Base-by-base conservation (phyloP, 768 basidiomycete species). In the Tremella mesenterica region DNA sequence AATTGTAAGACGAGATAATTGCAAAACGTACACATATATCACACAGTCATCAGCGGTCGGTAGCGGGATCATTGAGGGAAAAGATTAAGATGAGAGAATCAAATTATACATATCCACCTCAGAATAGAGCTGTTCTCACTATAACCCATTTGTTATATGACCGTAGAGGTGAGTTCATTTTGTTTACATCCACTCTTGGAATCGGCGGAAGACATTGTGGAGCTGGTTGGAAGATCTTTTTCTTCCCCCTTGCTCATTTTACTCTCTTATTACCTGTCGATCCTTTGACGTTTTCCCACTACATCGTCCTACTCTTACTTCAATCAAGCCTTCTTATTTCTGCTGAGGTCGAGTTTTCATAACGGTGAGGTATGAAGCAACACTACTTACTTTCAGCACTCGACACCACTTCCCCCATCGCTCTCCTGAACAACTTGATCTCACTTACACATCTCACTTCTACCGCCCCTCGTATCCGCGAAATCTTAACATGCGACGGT, bases 401-500 rank as follows among this genome's bases (percentile, higher is more conserved):
- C 46, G 73, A 75, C 33, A 75, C 76, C 45, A 73, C 71, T 31
- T 71, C 74, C 8, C 68, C 75, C 13, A 61, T 76, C 6, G 71
- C 80, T 0, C 77, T 90, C 36, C 83, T 92, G 77, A 95, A 95
- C 77, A 96, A 92, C 34, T 83, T 96, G 48, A 90, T 88, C 27
- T 90, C 95, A 76, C 85, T 96, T 52, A 86, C 87, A 46, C 92
- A 95, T 75, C 85, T 99, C 59, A 97, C 93, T 7, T 90, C 89
- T 0, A 96, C 95, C 5, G 95, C 92, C 0, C 92, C 95, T 1
- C 83, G 91, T 50, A 97, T 99, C 75, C 85, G 93, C 54, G 95
- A 99, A 75, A 96, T 95, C 63, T 87, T 99, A 81, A 93, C 91
- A 26, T 84, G 86, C 80, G 93, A 97, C 67, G 95, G 95, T 44